Percentiles rank a stretch among this genome's conserved stretches.
These are phyloP conservation scores for Penicillium sp. DNA, from an alignment of 2,329 filamentous ascomycete genomes.

Conservation along the genomic window DNA sequence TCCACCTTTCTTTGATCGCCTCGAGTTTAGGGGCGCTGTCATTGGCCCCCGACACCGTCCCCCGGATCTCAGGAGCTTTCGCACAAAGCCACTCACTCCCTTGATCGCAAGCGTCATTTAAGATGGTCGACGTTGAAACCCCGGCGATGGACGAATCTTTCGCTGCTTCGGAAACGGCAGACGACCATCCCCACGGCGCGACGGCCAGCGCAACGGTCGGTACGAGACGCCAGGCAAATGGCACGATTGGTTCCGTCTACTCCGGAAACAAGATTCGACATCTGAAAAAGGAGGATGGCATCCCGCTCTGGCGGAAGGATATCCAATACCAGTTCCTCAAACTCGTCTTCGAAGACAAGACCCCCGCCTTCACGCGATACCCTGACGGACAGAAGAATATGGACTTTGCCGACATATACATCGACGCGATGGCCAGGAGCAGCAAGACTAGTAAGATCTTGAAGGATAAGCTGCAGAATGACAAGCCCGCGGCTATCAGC, in stretches of 20 bases:
- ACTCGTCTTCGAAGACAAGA: conserved; percentile 65
- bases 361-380: conserved; percentile 82
- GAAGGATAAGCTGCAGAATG: conserved; percentile 92
- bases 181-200: conserved; percentile 42
- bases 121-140: conserved; percentile 42
- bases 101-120: conserved; percentile 14
- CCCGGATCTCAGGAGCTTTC: conserved; percentile 7
- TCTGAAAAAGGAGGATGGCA: conserved; percentile 69
- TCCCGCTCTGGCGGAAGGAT: conserved; percentile 69
- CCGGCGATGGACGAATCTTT: conserved; percentile 41
- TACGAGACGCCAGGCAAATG: conserved; percentile 66
- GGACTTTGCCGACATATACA: conserved; percentile 92
- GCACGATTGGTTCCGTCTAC: conserved; percentile 68
- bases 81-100: conserved; percentile 3
- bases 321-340: conserved; percentile 69
- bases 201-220: conserved; percentile 49
- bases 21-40: conserved; percentile 22
- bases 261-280: conserved; percentile 70
- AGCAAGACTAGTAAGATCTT: conserved; percentile 99
- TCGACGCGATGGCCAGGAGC: conserved; percentile 97
- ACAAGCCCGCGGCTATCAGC: conserved; percentile 87
- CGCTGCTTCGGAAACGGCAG: conserved; percentile 39
- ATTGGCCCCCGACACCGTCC: conserved; percentile 7
- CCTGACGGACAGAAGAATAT: conserved; percentile 77
- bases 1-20: conserved; percentile 13